Percentiles rank a stretch among this genome's conserved stretches.
Conservation (phyloP, 1,139 yeast genomes). For the Scheffersomyces parashehatae region DNA sequence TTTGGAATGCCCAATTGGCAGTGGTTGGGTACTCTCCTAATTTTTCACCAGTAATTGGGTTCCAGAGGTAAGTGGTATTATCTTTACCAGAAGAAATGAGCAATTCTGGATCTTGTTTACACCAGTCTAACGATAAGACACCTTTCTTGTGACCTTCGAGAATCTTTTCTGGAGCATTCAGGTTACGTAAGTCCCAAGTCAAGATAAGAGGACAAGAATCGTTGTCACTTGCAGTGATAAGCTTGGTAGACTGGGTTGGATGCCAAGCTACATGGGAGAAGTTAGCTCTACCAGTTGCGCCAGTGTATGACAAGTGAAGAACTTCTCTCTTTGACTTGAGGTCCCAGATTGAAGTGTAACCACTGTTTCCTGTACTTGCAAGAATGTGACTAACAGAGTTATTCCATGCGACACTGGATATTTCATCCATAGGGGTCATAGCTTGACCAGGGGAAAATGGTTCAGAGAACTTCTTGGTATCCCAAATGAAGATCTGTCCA, state of each 20-base stretch:
- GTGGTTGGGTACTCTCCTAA: conserved; percentile 89
- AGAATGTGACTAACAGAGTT: conserved; percentile 80
- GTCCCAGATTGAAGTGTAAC: conserved; percentile 93
- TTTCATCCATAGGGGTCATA: conserved; percentile 79
- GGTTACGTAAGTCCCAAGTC: conserved; percentile 93
- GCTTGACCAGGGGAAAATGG: conserved; percentile 79
- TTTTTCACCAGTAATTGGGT: conserved; percentile 69
- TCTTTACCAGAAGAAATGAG: conserved; percentile 91
- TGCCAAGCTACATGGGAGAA: conserved; percentile 84
- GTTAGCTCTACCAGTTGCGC: conserved; percentile 56
- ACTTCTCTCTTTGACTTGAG: conserved; percentile 85
- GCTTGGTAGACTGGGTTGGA: conserved; percentile 78
- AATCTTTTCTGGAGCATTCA: conserved; percentile 81
- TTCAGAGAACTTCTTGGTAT: conserved; percentile 59
- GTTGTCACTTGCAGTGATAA: conserved; percentile 83
- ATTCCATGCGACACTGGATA: conserved; percentile 89
- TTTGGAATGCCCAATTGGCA: conserved; percentile 91
- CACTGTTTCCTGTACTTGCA: conserved; percentile 84
- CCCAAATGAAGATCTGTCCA: conserved; percentile 92
- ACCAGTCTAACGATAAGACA: conserved; percentile 90
- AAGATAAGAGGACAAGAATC: conserved; percentile 80
- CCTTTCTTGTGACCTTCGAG: conserved; percentile 87
- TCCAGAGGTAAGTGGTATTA: conserved; percentile 86
- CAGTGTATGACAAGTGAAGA: conserved; percentile 70
- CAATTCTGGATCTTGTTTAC: conserved; percentile 74